Base-by-base conservation (phyloP, 2,329 filamentous ascomycete species). In the Fusarium metavorans region DNA sequence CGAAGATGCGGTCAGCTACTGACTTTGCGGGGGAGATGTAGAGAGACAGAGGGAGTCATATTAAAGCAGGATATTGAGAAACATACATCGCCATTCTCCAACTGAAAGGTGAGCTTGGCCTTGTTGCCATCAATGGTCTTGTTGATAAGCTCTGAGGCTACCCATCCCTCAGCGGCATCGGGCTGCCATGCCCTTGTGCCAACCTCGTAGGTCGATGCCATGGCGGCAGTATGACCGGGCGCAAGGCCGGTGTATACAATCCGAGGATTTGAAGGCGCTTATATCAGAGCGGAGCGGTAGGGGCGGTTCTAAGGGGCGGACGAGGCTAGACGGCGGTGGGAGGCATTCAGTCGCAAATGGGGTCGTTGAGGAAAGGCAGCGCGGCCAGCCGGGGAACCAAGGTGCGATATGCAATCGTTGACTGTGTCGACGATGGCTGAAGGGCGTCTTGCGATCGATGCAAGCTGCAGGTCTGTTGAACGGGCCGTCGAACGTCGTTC, bases 101-200 rank as follows among this genome's bases (percentile, higher is more conserved):
- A 89, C 84, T 92, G 89, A 85, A 99, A 98, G 79, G 95, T 90
- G 79, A 99, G 90, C 82, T 89, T 93, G 81, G 96, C 93, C 83
- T 97, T 98, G 81, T 95, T 90, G 72, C 95, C 97, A 81, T 97
- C 89, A 76, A 94, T 87, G 66, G 90, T 89, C 88, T 97, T 98
- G 85, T 94, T 93, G 83, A 93, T 89, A 79, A 99, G 93, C 88
- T 98, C 95, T 56, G 97, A 98, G 82, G 95, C 94, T 84, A 99
- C 92, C 96, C 97, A 99, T 86, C 97, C 97, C 85, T 99, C 96
- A 72, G 94, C 94, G 83, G 91, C 87, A 88, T 99, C 97, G 80
- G 97, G 95, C 90, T 98, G 97, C 97, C 97, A 99, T 83, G 95
- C 97, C 90, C 95, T 92, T 81, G 96, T 98, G 82, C 96, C 97